Evolutionary conservation across 805 yeast genomes (phyloP).

Genomic region (Candida ulmi): DNA sequence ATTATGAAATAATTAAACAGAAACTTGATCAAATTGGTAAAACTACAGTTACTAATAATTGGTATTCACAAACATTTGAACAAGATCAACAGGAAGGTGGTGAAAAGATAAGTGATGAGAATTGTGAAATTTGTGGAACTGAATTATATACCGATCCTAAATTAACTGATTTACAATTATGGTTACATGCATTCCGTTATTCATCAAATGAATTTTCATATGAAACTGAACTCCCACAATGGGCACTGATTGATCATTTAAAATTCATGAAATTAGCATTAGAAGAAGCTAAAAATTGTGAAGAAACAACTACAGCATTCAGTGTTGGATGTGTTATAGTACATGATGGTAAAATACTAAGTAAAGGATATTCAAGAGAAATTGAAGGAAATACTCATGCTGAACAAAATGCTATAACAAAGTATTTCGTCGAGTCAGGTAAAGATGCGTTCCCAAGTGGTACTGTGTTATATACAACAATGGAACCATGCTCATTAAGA

Average conservation of each 20-base stretch:
- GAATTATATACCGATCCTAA: conserved; percentile 85
- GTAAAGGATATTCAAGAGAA: conserved; percentile 87
- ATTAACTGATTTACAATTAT: conserved; percentile 76
- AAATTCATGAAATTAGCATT: conserved; percentile 73
- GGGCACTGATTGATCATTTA: conserved; percentile 52
- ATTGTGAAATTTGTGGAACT: conserved; percentile 62
- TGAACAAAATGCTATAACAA: conserved; percentile 88
- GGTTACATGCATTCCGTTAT: conserved; percentile 88
- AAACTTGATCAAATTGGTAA: conserved; percentile 67
- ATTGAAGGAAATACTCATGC: conserved; percentile 95
- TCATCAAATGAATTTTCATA: conserved; percentile 37
- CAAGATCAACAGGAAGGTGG: conserved; percentile 33
- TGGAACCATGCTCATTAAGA: conserved; percentile 94
- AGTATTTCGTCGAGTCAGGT: conserved; percentile 42
- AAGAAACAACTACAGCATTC: conserved; percentile 78
- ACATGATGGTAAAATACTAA: conserved; percentile 53
- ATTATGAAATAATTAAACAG: conserved; percentile 40
- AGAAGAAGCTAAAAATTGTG: conserved; percentile 73
- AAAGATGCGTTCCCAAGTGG: conserved; percentile 56
- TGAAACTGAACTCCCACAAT: conserved; percentile 21
- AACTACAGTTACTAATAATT: conserved; percentile 56
- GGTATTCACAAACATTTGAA: conserved; percentile 49
- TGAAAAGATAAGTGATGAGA: conserved; percentile 53
- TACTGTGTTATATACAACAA: conserved; percentile 82
- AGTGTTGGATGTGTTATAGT: conserved; percentile 91